These are phyloP conservation scores for Plasmodiophora brassicae DNA, from an alignment of 208 protist species.

Conservation along the genomic window DNA sequence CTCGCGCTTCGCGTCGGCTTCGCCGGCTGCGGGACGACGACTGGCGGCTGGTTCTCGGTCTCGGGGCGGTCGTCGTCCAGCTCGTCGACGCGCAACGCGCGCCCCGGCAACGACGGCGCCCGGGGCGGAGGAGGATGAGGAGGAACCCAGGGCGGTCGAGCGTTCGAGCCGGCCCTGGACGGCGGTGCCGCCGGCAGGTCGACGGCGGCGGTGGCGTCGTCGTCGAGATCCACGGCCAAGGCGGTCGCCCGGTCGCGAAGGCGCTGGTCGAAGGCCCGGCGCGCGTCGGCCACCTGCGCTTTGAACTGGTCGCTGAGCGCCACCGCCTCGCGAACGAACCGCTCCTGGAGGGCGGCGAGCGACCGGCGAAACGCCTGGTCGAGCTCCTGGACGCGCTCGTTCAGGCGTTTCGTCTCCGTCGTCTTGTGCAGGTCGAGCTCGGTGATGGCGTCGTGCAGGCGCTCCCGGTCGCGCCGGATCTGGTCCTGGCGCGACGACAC, in stretches of 20 bases:
- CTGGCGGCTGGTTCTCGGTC: no score
- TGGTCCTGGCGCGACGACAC: neutral
- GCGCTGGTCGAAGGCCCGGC: neutral
- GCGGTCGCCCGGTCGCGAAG: neutral
- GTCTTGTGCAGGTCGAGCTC: neutral
- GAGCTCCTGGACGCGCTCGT: neutral
- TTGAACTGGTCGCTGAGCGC: neutral
- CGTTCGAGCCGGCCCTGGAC: neutral
- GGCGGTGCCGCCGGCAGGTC: neutral
- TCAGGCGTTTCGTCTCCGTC: neutral
- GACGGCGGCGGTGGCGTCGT: neutral
- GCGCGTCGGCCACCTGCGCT: neutral
- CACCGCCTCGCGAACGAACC: neutral
- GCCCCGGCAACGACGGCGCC: neutral
- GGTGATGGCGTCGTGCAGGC: neutral
- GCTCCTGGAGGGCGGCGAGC: neutral
- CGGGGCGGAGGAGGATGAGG: neutral
- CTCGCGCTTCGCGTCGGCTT: no score
- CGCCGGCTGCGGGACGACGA: no score
- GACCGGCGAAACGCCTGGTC: neutral
- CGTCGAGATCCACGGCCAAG: neutral
- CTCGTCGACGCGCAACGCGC: neutral
- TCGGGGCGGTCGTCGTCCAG: neutral
- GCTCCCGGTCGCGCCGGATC: constrained; percentile 7
- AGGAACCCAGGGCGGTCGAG: neutral